Evolutionary conservation across 805 yeast species (phyloP).

Genomic region (Candida takata): DNA sequence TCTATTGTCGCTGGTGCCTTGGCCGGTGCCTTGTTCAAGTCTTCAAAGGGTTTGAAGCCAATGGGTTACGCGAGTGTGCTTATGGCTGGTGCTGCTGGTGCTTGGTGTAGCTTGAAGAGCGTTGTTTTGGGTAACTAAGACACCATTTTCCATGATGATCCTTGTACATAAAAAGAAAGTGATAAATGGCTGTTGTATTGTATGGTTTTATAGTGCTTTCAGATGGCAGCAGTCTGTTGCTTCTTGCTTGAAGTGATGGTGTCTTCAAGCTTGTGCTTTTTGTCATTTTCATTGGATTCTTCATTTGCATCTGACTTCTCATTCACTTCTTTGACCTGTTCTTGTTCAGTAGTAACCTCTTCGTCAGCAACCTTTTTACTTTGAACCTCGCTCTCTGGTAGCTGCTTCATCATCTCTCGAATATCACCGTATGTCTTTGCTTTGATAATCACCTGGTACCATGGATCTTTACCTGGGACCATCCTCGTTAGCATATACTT

Average conservation of each 20-base stretch:
- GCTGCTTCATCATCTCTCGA: conserved; percentile 18
- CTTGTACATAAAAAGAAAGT: conserved; percentile 1
- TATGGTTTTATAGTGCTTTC: conserved; percentile 3
- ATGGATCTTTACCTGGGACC: conserved; percentile 65
- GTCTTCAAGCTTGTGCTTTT: conserved; percentile 13
- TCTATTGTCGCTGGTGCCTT: conserved; percentile 85
- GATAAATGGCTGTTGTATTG: background rate
- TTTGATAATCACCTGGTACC: conserved; percentile 50
- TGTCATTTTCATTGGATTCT: conserved; percentile 2
- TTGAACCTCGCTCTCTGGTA: conserved; percentile 18
- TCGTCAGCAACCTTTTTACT: background rate
- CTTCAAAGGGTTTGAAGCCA: conserved; percentile 78
- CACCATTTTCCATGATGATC: conserved; percentile 1
- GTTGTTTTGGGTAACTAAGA: conserved; percentile 11
- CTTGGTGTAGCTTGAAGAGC: conserved; percentile 81
- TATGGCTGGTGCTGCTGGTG: conserved; percentile 85
- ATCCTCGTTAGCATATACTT: conserved; percentile 76
- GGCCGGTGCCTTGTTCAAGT: conserved; percentile 86
- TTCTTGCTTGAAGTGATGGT: conserved; percentile 9
- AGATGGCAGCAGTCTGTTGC: conserved; percentile 14
- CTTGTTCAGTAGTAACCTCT: background rate
- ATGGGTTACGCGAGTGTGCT: conserved; percentile 81
- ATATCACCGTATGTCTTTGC: conserved; percentile 51
- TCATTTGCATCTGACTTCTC: conserved; percentile 2
- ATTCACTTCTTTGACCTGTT: background rate